These are phyloP conservation scores for Neurospora sp. DNA, from an alignment of 495 filamentous ascomycete genomes.

Conservation along the genomic window DNA sequence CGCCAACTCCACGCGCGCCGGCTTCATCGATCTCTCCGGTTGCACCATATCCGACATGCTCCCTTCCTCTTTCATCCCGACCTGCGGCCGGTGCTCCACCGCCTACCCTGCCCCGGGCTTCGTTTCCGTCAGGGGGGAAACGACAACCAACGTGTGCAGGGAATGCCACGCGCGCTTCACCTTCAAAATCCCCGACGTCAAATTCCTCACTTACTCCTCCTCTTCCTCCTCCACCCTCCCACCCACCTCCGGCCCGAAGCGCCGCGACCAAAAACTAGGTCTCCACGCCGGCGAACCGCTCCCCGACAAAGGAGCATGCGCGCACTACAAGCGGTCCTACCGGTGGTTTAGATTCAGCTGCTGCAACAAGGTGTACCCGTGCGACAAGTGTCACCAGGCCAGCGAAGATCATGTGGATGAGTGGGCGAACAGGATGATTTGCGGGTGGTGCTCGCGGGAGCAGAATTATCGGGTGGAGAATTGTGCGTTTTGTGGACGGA, in stretches of 20 bases:
- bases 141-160: conserved; percentile 66
- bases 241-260: conserved; percentile 35
- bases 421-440: conserved; percentile 84
- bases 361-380: conserved; percentile 54
- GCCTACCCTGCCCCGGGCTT: conserved; percentile 48
- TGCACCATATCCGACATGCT: conserved; percentile 74
- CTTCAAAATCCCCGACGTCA: conserved; percentile 71
- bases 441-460: conserved; percentile 73
- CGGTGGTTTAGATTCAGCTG: conserved; percentile 75
- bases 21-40: conserved; percentile 73
- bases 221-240: conserved; percentile 36
- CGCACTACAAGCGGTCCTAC: conserved; percentile 69
- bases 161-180: conserved; percentile 79
- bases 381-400: conserved; percentile 78
- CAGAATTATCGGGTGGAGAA: conserved; percentile 75
- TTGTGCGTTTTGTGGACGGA: conserved; percentile 67
- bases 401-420: conserved; percentile 65
- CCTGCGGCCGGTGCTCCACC: conserved; percentile 72
- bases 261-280: conserved; percentile 64
- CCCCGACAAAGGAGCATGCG: conserved; percentile 62
- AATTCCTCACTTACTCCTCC: conserved; percentile 55
- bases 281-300: conserved; percentile 73
- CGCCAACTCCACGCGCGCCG: conserved; percentile 61
- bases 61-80: conserved; percentile 69
- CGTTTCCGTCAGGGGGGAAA: conserved; percentile 62